Base-by-base conservation (phyloP, 1,139 yeast genomes). In the Sugiyamaella japonica region DNA sequence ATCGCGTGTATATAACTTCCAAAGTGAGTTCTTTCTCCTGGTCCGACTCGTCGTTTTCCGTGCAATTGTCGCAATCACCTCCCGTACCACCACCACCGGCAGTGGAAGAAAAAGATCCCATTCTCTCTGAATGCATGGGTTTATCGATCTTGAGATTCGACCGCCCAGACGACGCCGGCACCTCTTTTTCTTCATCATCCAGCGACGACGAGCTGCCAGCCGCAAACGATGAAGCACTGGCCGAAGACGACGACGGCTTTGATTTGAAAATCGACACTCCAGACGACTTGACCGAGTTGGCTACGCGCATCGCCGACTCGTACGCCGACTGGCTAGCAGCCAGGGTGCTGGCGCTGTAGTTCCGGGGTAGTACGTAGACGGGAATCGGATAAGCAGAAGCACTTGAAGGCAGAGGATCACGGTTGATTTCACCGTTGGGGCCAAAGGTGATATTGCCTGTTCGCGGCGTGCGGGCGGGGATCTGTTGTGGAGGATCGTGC, bases 401-500 rank as follows among this genome's bases (percentile, higher is more conserved):
- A 48, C 39, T 60, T 50, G 28, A 54, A 48, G 53, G 58, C 40
- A 54, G 60, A 44, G 57, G 50, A 31, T 50, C 56, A 45, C 65
- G 61, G 53, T 59, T 49, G 55, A 71, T 62, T 34, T 69, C 70
- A 20, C 75, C 75, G 25, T 58, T 62, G 6, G 65, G 53, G 17
- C 54, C 60, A 63, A 89, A 82, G 38, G 86, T 68, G 7, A 90
- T 91, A 65, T 88, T 85, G 2, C 97, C 97, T 61, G 79, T 79
- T 60, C 81, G 79, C 1, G 97, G 97, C 57, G 85, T 79, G 62
- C 96, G 75, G 0, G 96, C 86, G 0, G 98, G 98, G 57, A 91
- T 87, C 69, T 90, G 97, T 66, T 91, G 98, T 39, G 96, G 97
- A 1, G 98, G 98, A 69, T 91, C 97, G 59, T 76, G 77, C 0